Base-by-base conservation (phyloP, 768 basidiomycete genomes). In the Candolleomyces efflorescens region DNA sequence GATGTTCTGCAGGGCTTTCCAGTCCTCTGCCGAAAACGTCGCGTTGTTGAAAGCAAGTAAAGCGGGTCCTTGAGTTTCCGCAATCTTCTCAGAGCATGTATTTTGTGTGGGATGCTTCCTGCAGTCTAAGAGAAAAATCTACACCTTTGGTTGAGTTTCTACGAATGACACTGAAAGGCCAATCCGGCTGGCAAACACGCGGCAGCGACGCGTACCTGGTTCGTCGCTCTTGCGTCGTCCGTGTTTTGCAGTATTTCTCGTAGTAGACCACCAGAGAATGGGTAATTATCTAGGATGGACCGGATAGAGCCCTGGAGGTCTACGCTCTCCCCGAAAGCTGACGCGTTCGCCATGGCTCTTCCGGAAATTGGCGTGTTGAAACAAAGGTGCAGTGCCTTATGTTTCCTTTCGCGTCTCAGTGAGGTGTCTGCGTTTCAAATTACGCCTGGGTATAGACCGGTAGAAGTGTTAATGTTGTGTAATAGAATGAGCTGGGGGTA, bases 211-310 rank as follows among this genome's bases (percentile, higher is more conserved):
- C 73, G 5, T 15, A 77, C 80, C 71, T 80, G 79, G 26, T 71
- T 68, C 0, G 64, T 67, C 11, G 79, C 81, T n/a, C 69, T 65
- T 0, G 80, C 79, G 63, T 82, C 81, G 46, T 82, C 79, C 0
- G 80, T 77, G 54, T 82, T 82, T 64, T 79, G 78, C 2, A 80
- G 23, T 0, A 81, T 45, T 54, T 82, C 81, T 5, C 78, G 71
- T 15, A 82, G 65, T 3, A 80, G 56, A 0, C 77, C 77, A 20
- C 75, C 68, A 5, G 77, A 77, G 54, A 75, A 78, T 0, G 79
- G 79, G 59, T 82, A 82, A 2, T 66, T 70, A 0, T 70, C 67
- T 0, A 82, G 60, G 1, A 82, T 79, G 0, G 67, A 66, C 0
- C 63, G 59, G 23, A 74, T 61, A 5, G 64, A 58, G 0, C 64